Conservation (phyloP, 73 alveolate species). For the Effrenium voratum region DNA sequence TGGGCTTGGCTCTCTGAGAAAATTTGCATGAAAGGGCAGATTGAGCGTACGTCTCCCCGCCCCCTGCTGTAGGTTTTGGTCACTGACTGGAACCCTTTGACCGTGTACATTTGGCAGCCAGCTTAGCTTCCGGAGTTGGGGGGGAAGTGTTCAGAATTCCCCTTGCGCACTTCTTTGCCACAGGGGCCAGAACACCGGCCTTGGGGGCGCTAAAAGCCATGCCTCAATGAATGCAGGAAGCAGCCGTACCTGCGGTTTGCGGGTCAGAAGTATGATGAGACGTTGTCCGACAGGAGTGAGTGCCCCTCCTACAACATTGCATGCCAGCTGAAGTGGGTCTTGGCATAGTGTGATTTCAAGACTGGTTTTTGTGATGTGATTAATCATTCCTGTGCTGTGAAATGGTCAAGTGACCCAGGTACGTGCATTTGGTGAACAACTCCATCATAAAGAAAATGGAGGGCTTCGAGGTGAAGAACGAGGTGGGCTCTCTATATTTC, state of each 20-base stretch:
- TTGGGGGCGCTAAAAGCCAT: not conserved
- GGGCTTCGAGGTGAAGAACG: conserved; percentile 73
- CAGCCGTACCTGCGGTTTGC: conserved; percentile 98
- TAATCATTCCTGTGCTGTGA: not conserved
- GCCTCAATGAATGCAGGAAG: conserved; percentile 47
- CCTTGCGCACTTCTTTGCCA: not conserved
- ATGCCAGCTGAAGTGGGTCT: not conserved
- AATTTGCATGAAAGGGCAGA: not conserved
- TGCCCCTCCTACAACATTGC: conserved; percentile 4
- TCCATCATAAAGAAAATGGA: conserved; percentile 97
- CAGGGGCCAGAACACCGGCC: not conserved
- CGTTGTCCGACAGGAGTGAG: conserved; percentile 89
- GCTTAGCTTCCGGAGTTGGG: not conserved
- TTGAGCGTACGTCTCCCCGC: not conserved
- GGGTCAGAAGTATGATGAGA: conserved; percentile 95
- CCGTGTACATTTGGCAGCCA: conserved; percentile 96
- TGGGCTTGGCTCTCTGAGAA: no score
- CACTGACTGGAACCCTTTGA: conserved; percentile 98
- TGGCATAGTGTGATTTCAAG: not conserved
- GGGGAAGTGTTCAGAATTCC: not conserved
- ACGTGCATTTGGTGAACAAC: conserved; percentile 97
- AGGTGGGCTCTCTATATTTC: not conserved
- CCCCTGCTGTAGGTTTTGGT: conserved; percentile 94
- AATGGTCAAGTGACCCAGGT: conserved; percentile 54
- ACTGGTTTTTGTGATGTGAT: not conserved